phyloP scores from a whole-genome alignment of 2,329 filamentous ascomycete genomes.

The Hirsutella minnesotensis region DNA sequence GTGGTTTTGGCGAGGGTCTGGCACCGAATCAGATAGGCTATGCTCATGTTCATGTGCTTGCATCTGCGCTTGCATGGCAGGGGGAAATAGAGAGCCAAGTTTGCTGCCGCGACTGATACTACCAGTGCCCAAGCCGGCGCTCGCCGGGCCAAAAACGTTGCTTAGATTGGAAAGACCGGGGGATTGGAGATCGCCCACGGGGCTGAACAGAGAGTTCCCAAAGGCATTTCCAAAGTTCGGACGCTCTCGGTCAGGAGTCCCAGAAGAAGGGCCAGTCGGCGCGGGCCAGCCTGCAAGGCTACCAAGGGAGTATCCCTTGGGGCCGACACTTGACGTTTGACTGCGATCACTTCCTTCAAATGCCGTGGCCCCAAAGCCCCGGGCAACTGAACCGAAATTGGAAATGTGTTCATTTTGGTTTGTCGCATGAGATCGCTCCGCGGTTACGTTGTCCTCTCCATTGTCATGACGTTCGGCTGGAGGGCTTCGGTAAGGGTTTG shows the following conservation, averaged over 20 bases:
- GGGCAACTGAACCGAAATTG: constrained; percentile 42
- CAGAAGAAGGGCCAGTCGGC: constrained; percentile 42
- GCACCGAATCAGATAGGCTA: constrained; percentile 40
- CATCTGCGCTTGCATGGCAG: constrained; percentile 86
- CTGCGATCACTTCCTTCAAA: constrained; percentile 76
- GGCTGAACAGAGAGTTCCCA: constrained; percentile 69
- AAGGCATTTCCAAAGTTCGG: constrained; percentile 47
- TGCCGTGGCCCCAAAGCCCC: constrained; percentile 36
- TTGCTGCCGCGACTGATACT: constrained; percentile 69
- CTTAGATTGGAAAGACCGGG: constrained; percentile 57
- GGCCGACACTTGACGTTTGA: constrained; percentile 80
- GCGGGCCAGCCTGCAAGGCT: constrained; percentile 52
- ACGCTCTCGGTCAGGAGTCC: constrained; percentile 57
- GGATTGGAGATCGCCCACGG: constrained; percentile 67
- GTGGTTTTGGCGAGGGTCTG: constrained; percentile 48
- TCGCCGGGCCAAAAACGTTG: constrained; percentile 55
- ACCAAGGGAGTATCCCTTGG: constrained; percentile 59
- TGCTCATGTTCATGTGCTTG: constrained; percentile 58
- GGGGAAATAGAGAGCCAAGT: constrained; percentile 76
- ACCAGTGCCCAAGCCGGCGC: constrained; percentile 44
- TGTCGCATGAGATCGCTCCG: constrained; percentile 34
- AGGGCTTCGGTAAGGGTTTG: constrained; percentile 92
- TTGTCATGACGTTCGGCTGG: constrained; percentile 62
- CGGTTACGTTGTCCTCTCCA: constrained; percentile 44
- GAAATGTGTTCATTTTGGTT: constrained; percentile 25